Percentiles rank a stretch among this genome's conserved stretches.
phyloP scores from a whole-genome alignment of 176 grass and related monocot genomes.

The Lolium multiflorum region DNA sequence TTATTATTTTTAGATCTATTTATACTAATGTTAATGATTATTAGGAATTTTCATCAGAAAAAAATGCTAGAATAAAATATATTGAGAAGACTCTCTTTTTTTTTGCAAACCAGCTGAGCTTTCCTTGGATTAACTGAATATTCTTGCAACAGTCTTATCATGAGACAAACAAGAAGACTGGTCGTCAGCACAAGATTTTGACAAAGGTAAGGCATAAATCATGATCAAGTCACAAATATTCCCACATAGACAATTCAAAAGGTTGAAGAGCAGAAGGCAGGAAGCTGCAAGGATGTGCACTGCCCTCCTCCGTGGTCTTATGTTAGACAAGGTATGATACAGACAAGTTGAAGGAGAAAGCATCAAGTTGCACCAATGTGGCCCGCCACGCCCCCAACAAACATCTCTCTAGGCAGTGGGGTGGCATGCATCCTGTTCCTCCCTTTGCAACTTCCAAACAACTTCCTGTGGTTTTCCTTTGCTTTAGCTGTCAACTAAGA shows the following conservation, averaged over 20 bases:
- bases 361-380: conserved; percentile 33
- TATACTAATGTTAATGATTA: no score
- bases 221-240: conserved; percentile 34
- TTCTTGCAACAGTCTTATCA: not conserved
- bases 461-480: conserved; percentile 44
- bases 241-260: conserved; percentile 19
- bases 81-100: no score
- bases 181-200: not conserved
- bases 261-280: not conserved
- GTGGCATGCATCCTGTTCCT: not conserved
- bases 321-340: conserved; percentile 6
- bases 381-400: conserved; percentile 11
- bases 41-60: no score
- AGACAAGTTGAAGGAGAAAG: conserved; percentile 29
- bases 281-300: conserved; percentile 23
- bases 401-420: not conserved
- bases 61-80: no score
- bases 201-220: conserved; percentile 6
- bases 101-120: not conserved
- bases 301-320: not conserved
- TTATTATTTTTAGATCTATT: no score
- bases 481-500: conserved; percentile 46
- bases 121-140: not conserved
- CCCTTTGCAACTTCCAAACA: conserved; percentile 45
- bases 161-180: not conserved